phyloP scores from a whole-genome alignment of 2,329 filamentous ascomycete species.

The Gremmenia infestans region DNA sequence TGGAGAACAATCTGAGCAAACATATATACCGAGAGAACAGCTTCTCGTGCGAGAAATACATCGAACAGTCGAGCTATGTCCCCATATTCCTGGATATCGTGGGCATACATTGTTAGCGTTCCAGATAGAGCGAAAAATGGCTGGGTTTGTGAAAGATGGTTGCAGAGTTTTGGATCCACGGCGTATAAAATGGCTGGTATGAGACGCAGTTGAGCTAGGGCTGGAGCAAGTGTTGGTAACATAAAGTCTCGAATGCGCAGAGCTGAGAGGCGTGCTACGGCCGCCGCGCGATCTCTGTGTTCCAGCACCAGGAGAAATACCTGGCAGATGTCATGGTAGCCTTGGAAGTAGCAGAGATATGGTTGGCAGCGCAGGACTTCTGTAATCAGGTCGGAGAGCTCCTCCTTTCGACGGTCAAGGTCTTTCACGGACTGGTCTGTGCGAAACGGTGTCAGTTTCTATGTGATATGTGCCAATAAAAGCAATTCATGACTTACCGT shows the following conservation, averaged over 20 bases:
- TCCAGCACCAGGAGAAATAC: slow-evolving; percentile 85
- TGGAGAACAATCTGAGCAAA: slow-evolving; percentile 84
- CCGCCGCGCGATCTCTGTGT: slow-evolving; percentile 50
- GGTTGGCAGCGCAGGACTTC: slow-evolving; percentile 76
- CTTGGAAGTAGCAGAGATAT: slow-evolving; percentile 92
- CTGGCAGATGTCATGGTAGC: slow-evolving; percentile 97
- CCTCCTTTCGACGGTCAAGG: slow-evolving; percentile 63
- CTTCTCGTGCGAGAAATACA: slow-evolving; percentile 79
- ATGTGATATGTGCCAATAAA: slow-evolving; percentile 22
- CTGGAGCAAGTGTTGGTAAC: slow-evolving; percentile 80
- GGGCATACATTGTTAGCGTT: slow-evolving; percentile 91
- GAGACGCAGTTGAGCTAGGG: slow-evolving; percentile 78
- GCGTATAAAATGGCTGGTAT: slow-evolving; percentile 74
- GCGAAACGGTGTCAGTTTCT: slow-evolving; percentile 21
- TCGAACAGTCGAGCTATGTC: slow-evolving; percentile 91
- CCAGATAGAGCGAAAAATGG: slow-evolving; percentile 93
- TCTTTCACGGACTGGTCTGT: slow-evolving; percentile 66
- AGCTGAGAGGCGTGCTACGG: slow-evolving; percentile 76
- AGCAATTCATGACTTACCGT: slow-evolving; percentile 48
- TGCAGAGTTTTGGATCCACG: slow-evolving; percentile 66
- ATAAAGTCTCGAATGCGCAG: slow-evolving; percentile 96
- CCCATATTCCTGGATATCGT: slow-evolving; percentile 86
- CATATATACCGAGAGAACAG: slow-evolving; percentile 85
- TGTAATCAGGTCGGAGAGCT: slow-evolving; percentile 76
- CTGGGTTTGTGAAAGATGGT: slow-evolving; percentile 70